These are phyloP conservation scores for Hanseniaspora mollemarum DNA, from an alignment of 805 yeast species.

Conservation along the genomic window DNA sequence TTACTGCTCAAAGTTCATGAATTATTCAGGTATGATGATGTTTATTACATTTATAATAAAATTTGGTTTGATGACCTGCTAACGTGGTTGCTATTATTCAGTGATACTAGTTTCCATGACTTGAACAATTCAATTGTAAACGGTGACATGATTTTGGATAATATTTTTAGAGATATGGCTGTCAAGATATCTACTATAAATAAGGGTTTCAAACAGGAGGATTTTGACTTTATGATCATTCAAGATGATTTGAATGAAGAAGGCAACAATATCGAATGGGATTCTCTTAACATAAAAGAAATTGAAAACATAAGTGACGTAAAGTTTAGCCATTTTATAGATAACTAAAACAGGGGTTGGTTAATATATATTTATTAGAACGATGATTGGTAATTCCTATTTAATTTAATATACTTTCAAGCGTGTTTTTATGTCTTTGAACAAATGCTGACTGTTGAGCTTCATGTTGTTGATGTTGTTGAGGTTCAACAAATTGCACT, in stretches of 20 bases:
- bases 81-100: conserved; percentile 54
- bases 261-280: conserved; percentile 33
- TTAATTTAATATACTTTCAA: conserved; percentile 12
- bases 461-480: background rate
- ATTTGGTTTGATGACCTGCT: conserved; percentile 67
- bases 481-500: background rate
- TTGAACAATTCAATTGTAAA: conserved; percentile 20
- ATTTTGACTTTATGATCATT: conserved; percentile 14
- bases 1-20: conserved; percentile 53
- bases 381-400: background rate
- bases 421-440: background rate
- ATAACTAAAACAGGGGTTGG: background rate
- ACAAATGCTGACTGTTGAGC: background rate
- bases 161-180: conserved; percentile 46
- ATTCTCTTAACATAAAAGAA: conserved; percentile 41
- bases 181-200: conserved; percentile 29
- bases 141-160: conserved; percentile 6
- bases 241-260: conserved; percentile 30
- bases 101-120: conserved; percentile 48
- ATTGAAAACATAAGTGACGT: conserved; percentile 49
- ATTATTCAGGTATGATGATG: conserved; percentile 69
- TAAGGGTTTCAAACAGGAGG: conserved; percentile 2
- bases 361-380: too few relatives aligned
- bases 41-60: conserved; percentile 72
- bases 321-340: conserved; percentile 27